Evolutionary conservation across 129 eudicot species (phyloP).

Genomic region (Saussurea involucrata): DNA sequence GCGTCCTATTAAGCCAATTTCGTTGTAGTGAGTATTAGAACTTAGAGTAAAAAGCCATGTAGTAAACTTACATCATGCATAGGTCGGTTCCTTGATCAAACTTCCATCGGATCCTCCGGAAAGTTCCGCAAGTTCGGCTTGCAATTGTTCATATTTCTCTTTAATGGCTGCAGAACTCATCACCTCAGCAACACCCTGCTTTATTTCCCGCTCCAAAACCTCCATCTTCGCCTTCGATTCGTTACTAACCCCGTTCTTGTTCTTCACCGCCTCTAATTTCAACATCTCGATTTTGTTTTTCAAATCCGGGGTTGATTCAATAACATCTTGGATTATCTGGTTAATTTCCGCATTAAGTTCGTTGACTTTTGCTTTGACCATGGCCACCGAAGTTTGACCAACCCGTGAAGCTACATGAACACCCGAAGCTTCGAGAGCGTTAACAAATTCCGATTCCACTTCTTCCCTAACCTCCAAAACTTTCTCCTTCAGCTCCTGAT

Average conservation of each 20-base stretch:
- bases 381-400: constrained; percentile 23
- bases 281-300: constrained; percentile 55
- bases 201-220: constrained; percentile 50
- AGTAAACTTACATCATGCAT: constrained; percentile 23
- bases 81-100: constrained; percentile 25
- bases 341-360: constrained; percentile 52
- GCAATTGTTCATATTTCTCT: constrained; percentile 52
- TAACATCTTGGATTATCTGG: constrained; percentile 43
- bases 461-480: constrained; percentile 45
- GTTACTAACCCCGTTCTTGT: constrained; percentile 43
- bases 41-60: background rate
- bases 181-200: constrained; percentile 53
- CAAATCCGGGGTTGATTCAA: constrained; percentile 54
- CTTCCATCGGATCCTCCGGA: constrained; percentile 46
- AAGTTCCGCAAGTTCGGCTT: constrained; percentile 49
- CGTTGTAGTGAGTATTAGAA: background rate
- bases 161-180: constrained; percentile 41
- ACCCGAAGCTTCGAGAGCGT: constrained; percentile 44
- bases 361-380: constrained; percentile 37
- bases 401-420: constrained; percentile 38
- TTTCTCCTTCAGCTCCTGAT: constrained; percentile 48
- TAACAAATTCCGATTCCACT: constrained; percentile 46
- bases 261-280: constrained; percentile 45
- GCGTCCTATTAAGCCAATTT: no score
- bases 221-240: constrained; percentile 57